These are phyloP conservation scores for Trichosporon coremiiforme DNA, from an alignment of 1,284 basidiomycete species.

Conservation along the genomic window DNA sequence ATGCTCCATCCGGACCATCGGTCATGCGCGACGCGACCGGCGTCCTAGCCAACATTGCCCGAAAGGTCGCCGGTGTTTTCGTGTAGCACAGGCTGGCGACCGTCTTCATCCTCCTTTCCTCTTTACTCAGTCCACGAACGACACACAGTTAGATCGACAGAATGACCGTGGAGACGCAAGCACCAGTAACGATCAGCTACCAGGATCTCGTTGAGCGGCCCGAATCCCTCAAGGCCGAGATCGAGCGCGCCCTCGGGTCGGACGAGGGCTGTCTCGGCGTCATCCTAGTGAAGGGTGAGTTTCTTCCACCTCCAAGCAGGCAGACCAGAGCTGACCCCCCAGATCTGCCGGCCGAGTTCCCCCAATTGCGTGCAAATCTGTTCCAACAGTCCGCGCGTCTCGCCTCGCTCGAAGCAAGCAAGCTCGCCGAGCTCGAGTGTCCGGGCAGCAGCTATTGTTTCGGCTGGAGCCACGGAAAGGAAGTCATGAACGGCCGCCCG, in stretches of 20 bases:
- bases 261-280: slow-evolving; percentile 73
- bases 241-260: slow-evolving; percentile 76
- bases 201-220: slow-evolving; percentile 65
- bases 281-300: slow-evolving; percentile 65
- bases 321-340: slow-evolving; percentile 20
- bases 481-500: slow-evolving; percentile 83
- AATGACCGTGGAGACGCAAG: neutral
- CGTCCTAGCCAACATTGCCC: neutral
- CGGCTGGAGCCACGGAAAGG: slow-evolving; percentile 93
- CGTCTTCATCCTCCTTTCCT: too few relatives aligned
- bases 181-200: slow-evolving; percentile 70
- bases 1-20: neutral
- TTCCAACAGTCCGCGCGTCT: slow-evolving; percentile 73
- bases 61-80: neutral
- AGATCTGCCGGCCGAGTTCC: slow-evolving; percentile 73
- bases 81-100: neutral
- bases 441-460: slow-evolving; percentile 58
- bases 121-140: neutral
- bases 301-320: too few relatives aligned
- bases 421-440: slow-evolving; percentile 58
- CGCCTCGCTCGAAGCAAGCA: slow-evolving; percentile 66
- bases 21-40: neutral
- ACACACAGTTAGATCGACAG: neutral
- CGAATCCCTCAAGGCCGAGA: slow-evolving; percentile 61
- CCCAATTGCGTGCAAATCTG: slow-evolving; percentile 66